These are phyloP conservation scores for Sphaerosporella brunnea DNA, from an alignment of 495 filamentous ascomycete species.

Conservation along the genomic window DNA sequence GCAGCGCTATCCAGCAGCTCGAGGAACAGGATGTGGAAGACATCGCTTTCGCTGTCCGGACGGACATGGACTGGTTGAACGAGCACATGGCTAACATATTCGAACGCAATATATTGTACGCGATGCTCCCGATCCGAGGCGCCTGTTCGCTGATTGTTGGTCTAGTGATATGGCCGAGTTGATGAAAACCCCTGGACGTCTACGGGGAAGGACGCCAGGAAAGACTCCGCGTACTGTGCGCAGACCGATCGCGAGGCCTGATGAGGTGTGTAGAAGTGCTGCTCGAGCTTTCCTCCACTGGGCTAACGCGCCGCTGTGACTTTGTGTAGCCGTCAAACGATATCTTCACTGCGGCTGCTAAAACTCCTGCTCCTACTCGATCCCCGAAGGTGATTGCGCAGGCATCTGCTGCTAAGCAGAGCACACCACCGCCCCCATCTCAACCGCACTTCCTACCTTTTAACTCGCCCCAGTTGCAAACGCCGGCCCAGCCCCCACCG, in stretches of 20 bases:
- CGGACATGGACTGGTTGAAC: slow-evolving; percentile 90
- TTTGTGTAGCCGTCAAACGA: slow-evolving; percentile 55
- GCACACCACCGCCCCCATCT: not conserved
- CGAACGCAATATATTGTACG: slow-evolving; percentile 46
- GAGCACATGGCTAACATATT: slow-evolving; percentile 95
- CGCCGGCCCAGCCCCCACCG: not conserved
- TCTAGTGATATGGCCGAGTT: slow-evolving; percentile 68
- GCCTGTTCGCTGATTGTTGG: not conserved
- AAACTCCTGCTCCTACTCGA: slow-evolving; percentile 31
- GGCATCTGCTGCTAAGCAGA: slow-evolving; percentile 12
- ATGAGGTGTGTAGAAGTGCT: too few relatives aligned
- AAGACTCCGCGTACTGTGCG: slow-evolving; percentile 42
- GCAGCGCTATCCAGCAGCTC: slow-evolving; percentile 43
- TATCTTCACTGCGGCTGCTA: slow-evolving; percentile 45
- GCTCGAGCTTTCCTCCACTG: too few relatives aligned
- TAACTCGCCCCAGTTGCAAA: not conserved
- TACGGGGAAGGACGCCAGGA: slow-evolving; percentile 87
- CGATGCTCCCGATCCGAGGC: slow-evolving; percentile 2
- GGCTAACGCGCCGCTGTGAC: slow-evolving; percentile 16
- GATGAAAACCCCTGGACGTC: slow-evolving; percentile 89
- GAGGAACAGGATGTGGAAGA: slow-evolving; percentile 65
- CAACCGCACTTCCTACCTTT: not conserved
- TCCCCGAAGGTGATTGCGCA: slow-evolving; percentile 27
- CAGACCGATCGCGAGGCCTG: not conserved
- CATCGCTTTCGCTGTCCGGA: slow-evolving; percentile 69